Evolutionary conservation across 2,329 filamentous ascomycete species (phyloP).

Genomic region (Sarocladiaceae sp.): DNA sequence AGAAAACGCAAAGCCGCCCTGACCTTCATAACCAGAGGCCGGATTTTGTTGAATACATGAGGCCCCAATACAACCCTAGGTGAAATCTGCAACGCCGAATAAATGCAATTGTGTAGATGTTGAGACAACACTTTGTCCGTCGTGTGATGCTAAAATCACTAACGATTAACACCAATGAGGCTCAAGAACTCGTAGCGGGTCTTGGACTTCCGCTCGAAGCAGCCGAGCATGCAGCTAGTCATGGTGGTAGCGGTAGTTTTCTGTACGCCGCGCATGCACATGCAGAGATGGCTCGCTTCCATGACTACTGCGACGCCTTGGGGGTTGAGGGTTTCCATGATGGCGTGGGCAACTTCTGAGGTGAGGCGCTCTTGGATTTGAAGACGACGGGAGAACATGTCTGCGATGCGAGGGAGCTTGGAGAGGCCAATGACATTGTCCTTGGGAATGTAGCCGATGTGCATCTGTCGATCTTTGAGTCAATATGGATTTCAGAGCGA

Average conservation of each 20-base stretch:
- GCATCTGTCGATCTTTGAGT: conserved; percentile 64
- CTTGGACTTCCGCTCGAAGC: conserved; percentile 88
- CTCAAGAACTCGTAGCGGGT: conserved; percentile 94
- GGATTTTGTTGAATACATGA: conserved; percentile 7
- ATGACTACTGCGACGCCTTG: conserved; percentile 96
- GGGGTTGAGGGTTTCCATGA: conserved; percentile 88
- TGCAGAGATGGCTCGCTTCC: conserved; percentile 94
- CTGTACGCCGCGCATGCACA: conserved; percentile 98
- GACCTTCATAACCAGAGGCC: not conserved
- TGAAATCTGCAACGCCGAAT: not conserved
- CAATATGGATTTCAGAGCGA: not conserved
- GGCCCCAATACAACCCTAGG: not conserved
- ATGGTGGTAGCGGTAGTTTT: conserved; percentile 85
- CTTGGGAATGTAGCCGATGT: conserved; percentile 95
- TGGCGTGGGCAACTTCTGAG: conserved; percentile 90
- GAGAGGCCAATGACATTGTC: conserved; percentile 91
- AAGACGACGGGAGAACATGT: conserved; percentile 90
- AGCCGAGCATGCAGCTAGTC: conserved; percentile 96
- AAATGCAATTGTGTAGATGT: conserved; percentile 1
- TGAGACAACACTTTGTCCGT: no score
- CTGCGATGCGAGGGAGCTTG: conserved; percentile 90
- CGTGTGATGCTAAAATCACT: not conserved
- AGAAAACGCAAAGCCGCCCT: not conserved
- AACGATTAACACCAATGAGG: conserved; percentile 59
- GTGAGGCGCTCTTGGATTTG: conserved; percentile 97